phyloP scores from a whole-genome alignment of 768 basidiomycete species.

The Boletus eberwhitei region DNA sequence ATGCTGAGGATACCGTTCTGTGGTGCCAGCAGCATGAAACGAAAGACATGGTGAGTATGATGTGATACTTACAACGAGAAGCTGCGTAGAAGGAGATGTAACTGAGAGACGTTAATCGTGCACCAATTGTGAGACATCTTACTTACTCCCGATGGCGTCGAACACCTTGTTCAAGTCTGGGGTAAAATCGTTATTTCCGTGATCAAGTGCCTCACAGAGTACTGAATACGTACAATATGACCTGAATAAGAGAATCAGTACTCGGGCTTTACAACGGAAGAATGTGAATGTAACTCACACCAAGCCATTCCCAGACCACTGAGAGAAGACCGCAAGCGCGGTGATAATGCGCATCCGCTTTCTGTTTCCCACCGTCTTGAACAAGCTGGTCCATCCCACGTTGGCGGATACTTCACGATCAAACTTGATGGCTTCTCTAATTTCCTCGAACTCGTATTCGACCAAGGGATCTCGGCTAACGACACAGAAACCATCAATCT shows the following conservation, averaged over 20 bases:
- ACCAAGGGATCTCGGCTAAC: slow-evolving; percentile 26
- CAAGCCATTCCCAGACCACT: slow-evolving; percentile 54
- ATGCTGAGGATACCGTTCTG: slow-evolving; percentile 53
- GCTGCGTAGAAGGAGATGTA: slow-evolving; percentile 31
- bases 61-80: slow-evolving; percentile 33
- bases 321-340: slow-evolving; percentile 54
- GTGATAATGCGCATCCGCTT: slow-evolving; percentile 36
- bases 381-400: slow-evolving; percentile 43
- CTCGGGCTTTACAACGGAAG: not conserved
- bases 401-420: slow-evolving; percentile 39
- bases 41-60: not conserved
- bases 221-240: not conserved
- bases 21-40: not conserved
- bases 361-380: slow-evolving; percentile 50
- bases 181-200: no score
- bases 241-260: not conserved
- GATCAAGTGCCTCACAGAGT: not conserved
- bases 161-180: not conserved
- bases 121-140: not conserved
- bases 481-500: not conserved
- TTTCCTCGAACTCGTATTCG: slow-evolving; percentile 60
- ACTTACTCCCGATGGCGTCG: not conserved
- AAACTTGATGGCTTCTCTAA: slow-evolving; percentile 51
- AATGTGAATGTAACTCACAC: slow-evolving; percentile 19
- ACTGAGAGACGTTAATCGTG: not conserved